Percentiles rank a stretch among this genome's conserved stretches.
phyloP scores from a whole-genome alignment of 345 rosid genomes.

The Populus ilicifolia region DNA sequence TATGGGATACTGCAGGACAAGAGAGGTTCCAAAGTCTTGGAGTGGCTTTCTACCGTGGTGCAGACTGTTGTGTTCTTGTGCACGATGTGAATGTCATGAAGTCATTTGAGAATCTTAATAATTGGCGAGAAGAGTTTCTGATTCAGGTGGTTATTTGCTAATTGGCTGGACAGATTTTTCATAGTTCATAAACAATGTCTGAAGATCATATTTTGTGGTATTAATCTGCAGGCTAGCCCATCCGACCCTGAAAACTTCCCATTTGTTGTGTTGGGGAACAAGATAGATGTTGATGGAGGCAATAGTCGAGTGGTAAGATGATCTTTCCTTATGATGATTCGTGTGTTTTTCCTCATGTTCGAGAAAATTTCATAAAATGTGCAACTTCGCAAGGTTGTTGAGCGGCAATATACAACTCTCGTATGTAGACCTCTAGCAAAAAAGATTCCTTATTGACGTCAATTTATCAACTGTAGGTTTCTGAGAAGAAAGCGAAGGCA shows the following conservation, averaged over 20 bases:
- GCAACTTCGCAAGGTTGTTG: not conserved
- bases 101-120: constrained; percentile 47
- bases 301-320: constrained; percentile 80
- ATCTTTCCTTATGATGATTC: not conserved
- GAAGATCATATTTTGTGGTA: not conserved
- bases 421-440: not conserved
- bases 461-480: constrained; percentile 46
- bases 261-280: constrained; percentile 82
- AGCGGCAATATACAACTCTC: not conserved
- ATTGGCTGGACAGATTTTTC: not conserved
- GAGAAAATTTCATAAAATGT: not conserved
- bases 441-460: not conserved
- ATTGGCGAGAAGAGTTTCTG: constrained; percentile 49
- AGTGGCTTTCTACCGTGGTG: constrained; percentile 78
- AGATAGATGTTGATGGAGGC: constrained; percentile 78
- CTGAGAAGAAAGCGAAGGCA: constrained; percentile 88
- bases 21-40: constrained; percentile 97
- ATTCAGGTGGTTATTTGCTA: constrained; percentile 32
- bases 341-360: not conserved
- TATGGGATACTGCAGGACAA: constrained; percentile 97
- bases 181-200: not conserved
- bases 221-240: constrained; percentile 63
- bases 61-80: constrained; percentile 83
- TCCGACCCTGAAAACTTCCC: constrained; percentile 86
- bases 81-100: constrained; percentile 72